Base-by-base conservation (phyloP, 2,329 filamentous ascomycete genomes). In the Blastomyces silverae region DNA sequence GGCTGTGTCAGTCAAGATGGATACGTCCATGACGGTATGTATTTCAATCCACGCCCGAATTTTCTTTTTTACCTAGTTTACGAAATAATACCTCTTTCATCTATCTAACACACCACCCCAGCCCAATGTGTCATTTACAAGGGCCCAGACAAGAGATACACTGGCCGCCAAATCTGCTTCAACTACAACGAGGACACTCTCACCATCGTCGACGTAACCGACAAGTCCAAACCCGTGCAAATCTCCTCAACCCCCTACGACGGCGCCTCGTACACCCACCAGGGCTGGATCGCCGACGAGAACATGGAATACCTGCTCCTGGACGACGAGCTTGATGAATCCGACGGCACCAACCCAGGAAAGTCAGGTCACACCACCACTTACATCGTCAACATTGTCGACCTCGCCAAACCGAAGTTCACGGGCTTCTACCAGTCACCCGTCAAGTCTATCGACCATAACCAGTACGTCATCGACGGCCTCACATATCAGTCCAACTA, bases 191-290 rank as follows among this genome's bases (percentile, higher is more conserved):
- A 72, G 62, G 71, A 72, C 52, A 69, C 68, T n/a, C 65, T 72
- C 28, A 71, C 69, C 25, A 68, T 71, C 56, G 61, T 68, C 50
- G 68, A 70, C 52, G 68, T 69, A 20, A 69, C 68, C 13, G 63
- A 69, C 58, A 69, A 66, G 59, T 11, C 44, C 17, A 62, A 55
- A 15, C 67, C 76, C 64, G 77, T 72, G 25, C 76, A 84, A 66
- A 79, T 85, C 67, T 84, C 83, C 61, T 78, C 77, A 65, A 84
- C 82, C 1, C 80, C 79, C 0, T 86, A 85, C 71, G 78, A 81
- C n/a, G 83, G 84, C 52, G 81, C 81, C n/a, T 44, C 78, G 20
- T 86, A 86, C 74, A 84, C 83, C 0, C 84, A 87, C 70, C 84
- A 85, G 70, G 84, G 84, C 7, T 82, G 80, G 75, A 76, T 85